These are phyloP conservation scores for Kodamaea ohmeri DNA, from an alignment of 1,139 yeast species.

Conservation along the genomic window DNA sequence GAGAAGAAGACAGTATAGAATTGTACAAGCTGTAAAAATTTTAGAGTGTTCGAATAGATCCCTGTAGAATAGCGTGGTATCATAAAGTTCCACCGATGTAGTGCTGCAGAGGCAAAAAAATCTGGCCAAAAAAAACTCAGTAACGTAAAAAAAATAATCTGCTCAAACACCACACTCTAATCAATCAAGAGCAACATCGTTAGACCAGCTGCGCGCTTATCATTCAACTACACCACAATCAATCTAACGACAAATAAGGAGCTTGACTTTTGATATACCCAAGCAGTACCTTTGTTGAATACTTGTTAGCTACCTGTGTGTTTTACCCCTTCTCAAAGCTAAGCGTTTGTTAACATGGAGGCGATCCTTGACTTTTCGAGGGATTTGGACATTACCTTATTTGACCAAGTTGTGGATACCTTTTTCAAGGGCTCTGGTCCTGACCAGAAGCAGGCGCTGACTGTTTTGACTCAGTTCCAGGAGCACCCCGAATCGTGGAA, in stretches of 20 bases:
- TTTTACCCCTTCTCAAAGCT: not conserved
- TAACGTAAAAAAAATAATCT: slow-evolving; percentile 3
- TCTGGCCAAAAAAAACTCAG: slow-evolving; percentile 1
- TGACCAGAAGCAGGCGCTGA: slow-evolving; percentile 81
- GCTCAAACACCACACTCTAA: slow-evolving; percentile 4
- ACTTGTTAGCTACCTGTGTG: slow-evolving; percentile 2
- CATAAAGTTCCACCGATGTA: not conserved
- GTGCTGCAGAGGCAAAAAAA: not conserved
- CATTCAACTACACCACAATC: not conserved
- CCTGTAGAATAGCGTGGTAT: no score
- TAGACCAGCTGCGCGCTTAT: not conserved
- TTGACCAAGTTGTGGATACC: slow-evolving; percentile 85
- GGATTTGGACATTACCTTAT: slow-evolving; percentile 73
- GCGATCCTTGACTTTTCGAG: slow-evolving; percentile 80
- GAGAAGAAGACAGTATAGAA: no score
- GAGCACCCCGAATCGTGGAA: slow-evolving; percentile 97
- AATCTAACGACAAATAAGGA: slow-evolving; percentile 1
- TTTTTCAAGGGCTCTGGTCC: slow-evolving; percentile 81
- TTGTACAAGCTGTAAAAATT: no score
- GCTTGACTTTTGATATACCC: slow-evolving; percentile 1
- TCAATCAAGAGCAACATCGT: slow-evolving; percentile 5
- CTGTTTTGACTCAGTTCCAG: slow-evolving; percentile 81
- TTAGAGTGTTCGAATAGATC: not conserved
- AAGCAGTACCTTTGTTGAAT: slow-evolving; percentile 1
- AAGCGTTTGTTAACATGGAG: slow-evolving; percentile 54